Base-by-base conservation (phyloP, 352 stramenopile genomes). In the Peronospora farinosa region DNA sequence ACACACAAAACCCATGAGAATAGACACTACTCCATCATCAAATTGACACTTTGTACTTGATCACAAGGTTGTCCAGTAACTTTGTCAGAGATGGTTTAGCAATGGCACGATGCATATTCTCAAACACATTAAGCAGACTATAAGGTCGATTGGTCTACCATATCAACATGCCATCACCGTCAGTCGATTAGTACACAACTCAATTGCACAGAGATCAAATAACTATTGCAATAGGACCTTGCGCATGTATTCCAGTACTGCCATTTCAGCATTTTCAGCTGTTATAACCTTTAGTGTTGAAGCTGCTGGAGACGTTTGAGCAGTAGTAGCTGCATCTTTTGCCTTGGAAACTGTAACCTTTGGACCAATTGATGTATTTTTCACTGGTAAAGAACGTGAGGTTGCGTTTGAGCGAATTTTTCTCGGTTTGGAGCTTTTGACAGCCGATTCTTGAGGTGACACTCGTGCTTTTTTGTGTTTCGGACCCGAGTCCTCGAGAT, bases 51-150 rank as follows among this genome's bases (percentile, higher is more conserved):
- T 32, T 65, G 9, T 68, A 86, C 75, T 80, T 83, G 40, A 72
- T 55, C 7, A 74, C 71, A 12, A 89, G 76, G 6, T 73, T 75
- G 49, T 92, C 81, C 31, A 92, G 60, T 32, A 88, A 62, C 60
- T 83, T 88, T 13, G 74, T 83, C n/a, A 92, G 57, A 28, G 74
- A 76, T 8, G 74, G 64, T 53, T 92, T 89, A 28, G 75, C 71
- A 45, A 92, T 82, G 7, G 54, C 72, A 16, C 73, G 69, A 46
- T 92, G 81, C 63, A 92, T 61, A 52, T 92, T 92, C 47, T 89
- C 80, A 48, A 88, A 92, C 51, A 92, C 74, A 63, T 92, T 92
- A 7, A 92, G 63, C 56, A 89, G 59, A 61, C 78, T 92, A 60
- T 89, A 92, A 46, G 81, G 78, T 7, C 81, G 74, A 57, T 92